Evolutionary conservation across 2,329 filamentous ascomycete genomes (phyloP).

Genomic region (Dactylellina drechsleri): DNA sequence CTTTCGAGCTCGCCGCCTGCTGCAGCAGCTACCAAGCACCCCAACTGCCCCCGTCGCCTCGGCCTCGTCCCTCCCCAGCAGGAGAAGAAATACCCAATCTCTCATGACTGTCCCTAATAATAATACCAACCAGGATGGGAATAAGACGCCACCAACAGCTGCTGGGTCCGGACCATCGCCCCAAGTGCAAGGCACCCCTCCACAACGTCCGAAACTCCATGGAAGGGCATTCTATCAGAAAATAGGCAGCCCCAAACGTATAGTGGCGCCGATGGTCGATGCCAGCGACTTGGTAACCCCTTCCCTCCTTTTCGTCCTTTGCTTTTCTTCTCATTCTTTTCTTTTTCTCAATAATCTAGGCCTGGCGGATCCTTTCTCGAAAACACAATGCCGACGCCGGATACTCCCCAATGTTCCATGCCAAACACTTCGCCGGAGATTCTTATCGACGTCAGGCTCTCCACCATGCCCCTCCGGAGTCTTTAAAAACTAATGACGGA

Average conservation of each 20-base stretch:
- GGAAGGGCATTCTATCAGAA: constrained; percentile 94
- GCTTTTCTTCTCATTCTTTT: background rate
- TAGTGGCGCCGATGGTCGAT: constrained; percentile 97
- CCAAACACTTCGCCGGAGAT: constrained; percentile 82
- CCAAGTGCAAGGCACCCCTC: constrained; percentile 2
- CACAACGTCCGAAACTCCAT: constrained; percentile 71
- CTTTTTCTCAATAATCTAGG: constrained; percentile 67
- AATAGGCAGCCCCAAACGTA: constrained; percentile 87
- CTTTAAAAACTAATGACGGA: constrained; percentile 77
- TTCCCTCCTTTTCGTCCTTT: background rate
- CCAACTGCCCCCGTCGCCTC: background rate
- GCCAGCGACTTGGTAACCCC: constrained; percentile 87
- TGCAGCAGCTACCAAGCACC: background rate
- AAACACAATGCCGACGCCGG: constrained; percentile 87
- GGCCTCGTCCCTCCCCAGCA: background rate
- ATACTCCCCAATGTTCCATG: constrained; percentile 97
- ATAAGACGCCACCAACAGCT: background rate
- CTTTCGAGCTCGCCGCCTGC: background rate
- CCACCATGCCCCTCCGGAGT: constrained; percentile 60
- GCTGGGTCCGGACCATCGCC: background rate
- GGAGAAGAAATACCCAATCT: background rate
- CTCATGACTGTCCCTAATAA: background rate
- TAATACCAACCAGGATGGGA: background rate
- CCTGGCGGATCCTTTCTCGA: constrained; percentile 95
- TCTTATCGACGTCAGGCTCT: constrained; percentile 84